Conservation (phyloP, 352 stramenopile species). For the Pythium inflatum region DNA sequence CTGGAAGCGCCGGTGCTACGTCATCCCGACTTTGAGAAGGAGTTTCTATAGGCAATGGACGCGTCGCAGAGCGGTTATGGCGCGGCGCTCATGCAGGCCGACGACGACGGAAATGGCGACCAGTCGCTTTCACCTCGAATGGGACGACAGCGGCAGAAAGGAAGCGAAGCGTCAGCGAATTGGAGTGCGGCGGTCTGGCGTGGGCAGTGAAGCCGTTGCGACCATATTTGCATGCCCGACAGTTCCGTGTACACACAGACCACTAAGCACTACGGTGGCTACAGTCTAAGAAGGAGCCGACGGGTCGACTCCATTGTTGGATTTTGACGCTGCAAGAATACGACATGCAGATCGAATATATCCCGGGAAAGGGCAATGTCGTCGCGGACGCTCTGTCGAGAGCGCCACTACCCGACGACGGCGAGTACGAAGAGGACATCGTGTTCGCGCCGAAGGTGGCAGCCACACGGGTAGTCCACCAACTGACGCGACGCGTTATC, state of each 20-base stretch:
- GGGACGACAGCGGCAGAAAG: too few relatives aligned
- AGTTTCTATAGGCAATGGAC: conserved; percentile 37
- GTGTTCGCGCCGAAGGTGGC: too few relatives aligned
- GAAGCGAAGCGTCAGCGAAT: conserved; percentile 32
- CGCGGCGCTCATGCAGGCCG: conserved; percentile 33
- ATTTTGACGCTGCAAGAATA: conserved; percentile 33
- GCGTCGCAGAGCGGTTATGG: conserved; percentile 28
- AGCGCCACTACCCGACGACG: conserved; percentile 22
- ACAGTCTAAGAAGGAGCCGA: conserved; percentile 20
- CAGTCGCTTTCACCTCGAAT: too few relatives aligned
- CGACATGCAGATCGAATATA: conserved; percentile 27
- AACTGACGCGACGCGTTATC: too few relatives aligned
- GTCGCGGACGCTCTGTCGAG: conserved; percentile 32
- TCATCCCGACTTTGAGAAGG: conserved; percentile 37
- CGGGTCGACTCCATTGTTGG: conserved; percentile 21
- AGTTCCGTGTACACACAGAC: conserved; percentile 31
- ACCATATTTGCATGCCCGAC: conserved; percentile 28
- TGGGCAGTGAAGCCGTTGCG: conserved; percentile 36
- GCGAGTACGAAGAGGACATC: too few relatives aligned
- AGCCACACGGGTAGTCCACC: too few relatives aligned
- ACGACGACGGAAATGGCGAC: conserved; percentile 10
- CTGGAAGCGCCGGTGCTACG: conserved; percentile 1
- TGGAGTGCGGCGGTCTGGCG: conserved; percentile 35
- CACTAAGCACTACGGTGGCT: conserved; percentile 35
- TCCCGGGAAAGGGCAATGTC: conserved; percentile 14